phyloP scores from a whole-genome alignment of 169 alveolate genomes.

The Plasmodium vinckei region DNA sequence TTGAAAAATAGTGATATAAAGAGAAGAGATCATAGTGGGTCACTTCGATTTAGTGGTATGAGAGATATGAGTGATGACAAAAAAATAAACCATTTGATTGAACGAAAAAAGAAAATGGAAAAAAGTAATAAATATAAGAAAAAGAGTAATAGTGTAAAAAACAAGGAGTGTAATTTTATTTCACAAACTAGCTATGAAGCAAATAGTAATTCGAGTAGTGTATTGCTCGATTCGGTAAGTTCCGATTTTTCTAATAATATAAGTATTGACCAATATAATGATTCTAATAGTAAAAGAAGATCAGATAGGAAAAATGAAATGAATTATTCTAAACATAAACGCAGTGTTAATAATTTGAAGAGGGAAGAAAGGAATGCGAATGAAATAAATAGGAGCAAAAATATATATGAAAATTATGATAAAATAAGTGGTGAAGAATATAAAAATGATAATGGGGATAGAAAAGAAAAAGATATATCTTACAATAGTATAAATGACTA shows the following conservation, averaged over 20 bases:
- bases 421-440: slow-evolving; percentile 1
- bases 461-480: not conserved
- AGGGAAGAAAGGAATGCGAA: not conserved
- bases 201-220: slow-evolving; percentile 62
- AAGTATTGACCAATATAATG: slow-evolving; percentile 40
- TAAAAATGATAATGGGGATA: slow-evolving; percentile 5
- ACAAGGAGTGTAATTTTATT: slow-evolving; percentile 41
- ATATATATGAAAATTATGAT: not conserved
- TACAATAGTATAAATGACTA: not conserved
- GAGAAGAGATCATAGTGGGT: not conserved
- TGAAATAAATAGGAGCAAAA: not conserved
- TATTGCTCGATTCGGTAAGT: slow-evolving; percentile 41
- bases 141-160: not conserved
- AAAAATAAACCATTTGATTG: too few species aligned
- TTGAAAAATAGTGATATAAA: not conserved
- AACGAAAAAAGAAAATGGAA: not conserved
- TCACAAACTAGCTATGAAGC: slow-evolving; percentile 77
- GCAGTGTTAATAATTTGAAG: slow-evolving; percentile 14
- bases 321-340: slow-evolving; percentile 18
- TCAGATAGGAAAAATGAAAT: slow-evolving; percentile 1
- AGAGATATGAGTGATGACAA: too few species aligned
- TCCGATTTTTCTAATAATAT: slow-evolving; percentile 39
- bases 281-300: not conserved
- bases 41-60: too few species aligned
- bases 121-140: slow-evolving; percentile 15